phyloP scores from a whole-genome alignment of 495 filamentous ascomycete genomes.

The Hypoxylon fragiforme region DNA sequence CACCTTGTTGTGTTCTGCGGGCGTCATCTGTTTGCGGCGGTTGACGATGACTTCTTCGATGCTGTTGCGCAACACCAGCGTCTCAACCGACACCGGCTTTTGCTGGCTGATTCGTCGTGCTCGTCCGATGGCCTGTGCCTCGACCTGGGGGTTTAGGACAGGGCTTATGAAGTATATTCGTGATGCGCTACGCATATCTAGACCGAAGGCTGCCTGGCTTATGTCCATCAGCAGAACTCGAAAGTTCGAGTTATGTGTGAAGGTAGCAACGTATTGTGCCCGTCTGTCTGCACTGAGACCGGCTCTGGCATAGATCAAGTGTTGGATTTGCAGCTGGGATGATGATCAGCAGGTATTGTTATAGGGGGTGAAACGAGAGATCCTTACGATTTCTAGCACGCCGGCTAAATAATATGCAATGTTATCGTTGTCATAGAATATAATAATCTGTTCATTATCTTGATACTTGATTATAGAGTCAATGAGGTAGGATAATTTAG shows the following conservation, averaged over 20 bases:
- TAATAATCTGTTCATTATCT: slow-evolving; percentile 77
- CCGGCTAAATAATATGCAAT: slow-evolving; percentile 81
- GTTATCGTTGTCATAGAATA: slow-evolving; percentile 91
- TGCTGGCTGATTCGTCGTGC: slow-evolving; percentile 87
- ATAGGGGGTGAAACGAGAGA: neutral
- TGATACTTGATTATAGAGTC: slow-evolving; percentile 69
- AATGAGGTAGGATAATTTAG: slow-evolving; percentile 85
- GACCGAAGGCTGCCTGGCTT: slow-evolving; percentile 79
- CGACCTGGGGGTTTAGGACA: slow-evolving; percentile 80
- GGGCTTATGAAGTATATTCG: slow-evolving; percentile 93
- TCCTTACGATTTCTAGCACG: slow-evolving; percentile 67
- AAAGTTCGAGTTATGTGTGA: slow-evolving; percentile 66
- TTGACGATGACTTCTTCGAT: slow-evolving; percentile 84
- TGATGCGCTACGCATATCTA: slow-evolving; percentile 80
- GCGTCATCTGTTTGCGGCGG: slow-evolving; percentile 75
- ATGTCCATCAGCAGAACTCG: slow-evolving; percentile 87
- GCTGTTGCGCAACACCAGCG: slow-evolving; percentile 76
- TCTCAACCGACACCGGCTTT: slow-evolving; percentile 81
- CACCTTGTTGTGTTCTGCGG: slow-evolving; percentile 68
- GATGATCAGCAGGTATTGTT: slow-evolving; percentile 16
- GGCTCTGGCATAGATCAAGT: slow-evolving; percentile 78
- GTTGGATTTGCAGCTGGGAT: slow-evolving; percentile 62
- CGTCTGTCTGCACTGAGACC: slow-evolving; percentile 62
- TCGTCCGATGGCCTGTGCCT: slow-evolving; percentile 90
- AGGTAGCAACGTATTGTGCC: slow-evolving; percentile 73